Evolutionary conservation across 2,329 filamentous ascomycete species (phyloP).

Genomic region (Trichoderma arundinaceum): DNA sequence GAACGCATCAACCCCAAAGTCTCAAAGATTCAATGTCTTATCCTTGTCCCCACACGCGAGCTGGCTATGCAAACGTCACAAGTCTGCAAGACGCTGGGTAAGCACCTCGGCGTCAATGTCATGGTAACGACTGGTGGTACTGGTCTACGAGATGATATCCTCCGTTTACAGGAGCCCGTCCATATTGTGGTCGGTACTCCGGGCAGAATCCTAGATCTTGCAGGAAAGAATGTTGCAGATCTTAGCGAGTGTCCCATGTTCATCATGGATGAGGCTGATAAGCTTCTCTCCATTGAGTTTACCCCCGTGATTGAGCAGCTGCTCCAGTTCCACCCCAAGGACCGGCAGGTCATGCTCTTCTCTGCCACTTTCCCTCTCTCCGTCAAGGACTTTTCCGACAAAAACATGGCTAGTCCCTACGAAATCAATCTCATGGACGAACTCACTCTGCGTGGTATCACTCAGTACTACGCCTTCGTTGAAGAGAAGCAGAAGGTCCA

Average conservation of each 20-base stretch:
- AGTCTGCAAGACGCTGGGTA: slow-evolving; percentile 97
- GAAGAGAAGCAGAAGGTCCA: slow-evolving; percentile 99
- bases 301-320: slow-evolving; percentile 97
- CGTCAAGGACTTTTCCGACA: slow-evolving; percentile 97
- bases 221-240: slow-evolving; percentile 95
- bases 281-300: slow-evolving; percentile 94
- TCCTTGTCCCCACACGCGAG: slow-evolving; percentile 95
- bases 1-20: slow-evolving; percentile 97
- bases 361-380: slow-evolving; percentile 97
- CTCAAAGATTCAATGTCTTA: slow-evolving; percentile 93
- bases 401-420: slow-evolving; percentile 95
- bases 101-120: slow-evolving; percentile 95
- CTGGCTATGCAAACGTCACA: slow-evolving; percentile 97
- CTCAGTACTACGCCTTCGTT: slow-evolving; percentile 98
- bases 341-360: slow-evolving; percentile 99
- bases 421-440: slow-evolving; percentile 99
- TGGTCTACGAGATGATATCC: slow-evolving; percentile 92
- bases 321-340: slow-evolving; percentile 92
- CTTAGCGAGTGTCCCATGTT: slow-evolving; percentile 96
- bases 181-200: slow-evolving; percentile 98
- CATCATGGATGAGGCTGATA: slow-evolving; percentile 99
- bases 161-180: slow-evolving; percentile 90
- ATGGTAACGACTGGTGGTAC: slow-evolving; percentile 99
- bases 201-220: slow-evolving; percentile 92
- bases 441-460: slow-evolving; percentile 95